Base-by-base conservation (phyloP, 805 yeast genomes). In the Tanozyma kutaoensis region DNA sequence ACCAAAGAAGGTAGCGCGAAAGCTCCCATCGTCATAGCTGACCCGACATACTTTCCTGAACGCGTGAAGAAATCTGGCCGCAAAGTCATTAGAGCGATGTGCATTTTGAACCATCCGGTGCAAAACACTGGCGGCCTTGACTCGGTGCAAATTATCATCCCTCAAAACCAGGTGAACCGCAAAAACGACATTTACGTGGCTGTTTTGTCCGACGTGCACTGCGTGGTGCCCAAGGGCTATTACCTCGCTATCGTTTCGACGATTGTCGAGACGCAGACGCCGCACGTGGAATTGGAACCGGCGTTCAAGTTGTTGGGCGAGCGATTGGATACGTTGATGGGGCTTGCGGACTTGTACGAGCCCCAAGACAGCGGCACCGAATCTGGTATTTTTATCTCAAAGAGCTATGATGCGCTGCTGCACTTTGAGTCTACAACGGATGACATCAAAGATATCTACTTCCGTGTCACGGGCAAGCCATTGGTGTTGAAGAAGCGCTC, bases 371-470 rank as follows among this genome's bases (percentile, higher is more conserved):
- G 84, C 48, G 98, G 98, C 8, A 60, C 76, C 12, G 60, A 66
- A 34, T 86, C 79, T 50, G 72, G 77, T 31, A 72, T 91, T 26
- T 91, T 57, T 55, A 65, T 91, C 31, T 84, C 96, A 21, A 79
- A 70, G 58, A 79, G 93, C 32, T 91, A 85, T 50, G 98, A 91
- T 50, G 78, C 97, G 1, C 68, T 93, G 8, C 84, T 95, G 8
- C 98, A 91, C 57, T 91, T 91, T 50, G 98, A 91, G 56, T 62
- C 86, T 23, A 80, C 94, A 43, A 91, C 98, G 22, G 97, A 91
- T 50, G 97, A 91, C 52, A 93, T 91, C 41, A 85, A 84, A 56
- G 95, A 88, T 52, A 68, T 91, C 28, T 91, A 91, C 54, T 76
- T 76, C 53, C 72, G 97, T 52, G 76, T 91, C 37, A 80, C 80